Base-by-base conservation (phyloP, 257 asterid genomes). In the Solanum pennellii region DNA sequence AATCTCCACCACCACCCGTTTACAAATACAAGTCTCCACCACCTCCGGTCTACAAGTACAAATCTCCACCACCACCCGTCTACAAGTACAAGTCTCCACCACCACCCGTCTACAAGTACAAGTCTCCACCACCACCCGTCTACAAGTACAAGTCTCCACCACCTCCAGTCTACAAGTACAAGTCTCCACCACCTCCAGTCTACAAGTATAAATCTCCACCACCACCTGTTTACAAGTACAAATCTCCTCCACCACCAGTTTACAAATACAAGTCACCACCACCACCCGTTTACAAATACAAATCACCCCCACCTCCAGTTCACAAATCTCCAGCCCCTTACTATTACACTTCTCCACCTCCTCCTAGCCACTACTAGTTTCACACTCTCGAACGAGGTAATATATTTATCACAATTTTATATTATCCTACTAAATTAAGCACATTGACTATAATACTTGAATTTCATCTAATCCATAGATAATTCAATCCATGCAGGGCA, bases 351-450 rank as follows among this genome's bases (percentile, higher is more conserved):
- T 73, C 89, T 71, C 89, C 89, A 83, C 88, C 88, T 86, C 89
- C 89, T 88, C 89, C 89, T 42, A 37, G 84, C 66, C 89, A 88
- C 87, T 84, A 88, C 88, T 84, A 88, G 39, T 41, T 45, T 20
- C 21, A 45, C 39, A 68, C n/a, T 68, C 18, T 56, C 44, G 8
- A 62, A 56, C 27, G n/a, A 68, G 73, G 86, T 31, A 77, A 60
- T 44, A 42, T 11, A 79, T 79, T 44, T 44, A 2, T 39, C 31
- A 29, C 25, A 62, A 6, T 84, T 60, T 18, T 60, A 37, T 25
- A 25, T 65, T 65, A 65, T 47, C 31, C 56, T 65, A 60, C 82
- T 5, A 80, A 47, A 60, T 82, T 5, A 80, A 47, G 29, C 68
- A 47, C 27, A 77, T 87, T 27, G 20, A n/a, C 80, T 29, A 39